Percentiles rank a stretch among this genome's conserved stretches.
phyloP scores from a whole-genome alignment of 352 stramenopile species.

The Phytopythium chamaehyphon region DNA sequence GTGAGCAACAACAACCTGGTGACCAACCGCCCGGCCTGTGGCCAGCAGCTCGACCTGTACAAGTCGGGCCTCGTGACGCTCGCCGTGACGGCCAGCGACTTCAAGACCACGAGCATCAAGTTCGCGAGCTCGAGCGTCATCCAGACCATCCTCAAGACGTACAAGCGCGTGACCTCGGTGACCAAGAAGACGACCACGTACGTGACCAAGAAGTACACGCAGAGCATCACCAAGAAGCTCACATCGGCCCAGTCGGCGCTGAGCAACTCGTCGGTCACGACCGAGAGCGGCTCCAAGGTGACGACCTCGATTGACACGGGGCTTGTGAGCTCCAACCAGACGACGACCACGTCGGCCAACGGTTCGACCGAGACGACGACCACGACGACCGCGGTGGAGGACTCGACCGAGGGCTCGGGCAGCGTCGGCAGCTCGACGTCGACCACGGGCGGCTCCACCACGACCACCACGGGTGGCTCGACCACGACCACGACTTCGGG shows the following conservation, averaged over 20 bases:
- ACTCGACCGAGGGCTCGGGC: neutral
- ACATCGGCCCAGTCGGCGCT: slow-evolving; percentile 18
- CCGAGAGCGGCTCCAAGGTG: slow-evolving; percentile 13
- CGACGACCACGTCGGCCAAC: slow-evolving; percentile 6
- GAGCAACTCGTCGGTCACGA: slow-evolving; percentile 25
- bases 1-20: slow-evolving; percentile 52
- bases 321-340: slow-evolving; percentile 24
- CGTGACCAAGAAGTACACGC: slow-evolving; percentile 32
- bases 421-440: slow-evolving; percentile 8
- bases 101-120: slow-evolving; percentile 36
- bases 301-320: slow-evolving; percentile 25
- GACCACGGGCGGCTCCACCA: slow-evolving; percentile 15
- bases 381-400: slow-evolving; percentile 8
- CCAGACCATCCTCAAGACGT: slow-evolving; percentile 27
- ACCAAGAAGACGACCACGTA: neutral
- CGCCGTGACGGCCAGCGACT: slow-evolving; percentile 33
- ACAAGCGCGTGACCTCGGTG: slow-evolving; percentile 20
- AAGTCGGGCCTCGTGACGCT: slow-evolving; percentile 38
- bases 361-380: slow-evolving; percentile 15
- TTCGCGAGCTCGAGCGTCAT: slow-evolving; percentile 48
- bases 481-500: slow-evolving; percentile 7
- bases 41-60: slow-evolving; percentile 47
- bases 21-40: slow-evolving; percentile 38
- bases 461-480: slow-evolving; percentile 8
- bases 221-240: slow-evolving; percentile 26